Conservation (phyloP, 83 land plant genomes). For the Diphasiastrum complanatum region DNA sequence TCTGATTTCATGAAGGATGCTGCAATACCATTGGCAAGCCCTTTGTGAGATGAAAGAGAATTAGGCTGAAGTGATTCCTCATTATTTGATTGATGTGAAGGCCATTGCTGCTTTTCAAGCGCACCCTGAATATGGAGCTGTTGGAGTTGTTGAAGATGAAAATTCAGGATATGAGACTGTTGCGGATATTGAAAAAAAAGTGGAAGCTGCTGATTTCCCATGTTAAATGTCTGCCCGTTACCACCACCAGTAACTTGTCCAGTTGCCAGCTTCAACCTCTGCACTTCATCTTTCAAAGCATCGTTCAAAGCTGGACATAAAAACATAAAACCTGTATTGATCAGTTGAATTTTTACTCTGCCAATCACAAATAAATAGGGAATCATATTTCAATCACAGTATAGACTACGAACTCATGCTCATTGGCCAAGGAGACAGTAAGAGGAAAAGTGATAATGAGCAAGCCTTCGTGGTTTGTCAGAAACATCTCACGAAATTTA, state of each 20-base stretch:
- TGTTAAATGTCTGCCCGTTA: background rate
- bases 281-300: constrained; percentile 14
- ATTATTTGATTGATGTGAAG: background rate
- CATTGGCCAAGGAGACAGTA: no score
- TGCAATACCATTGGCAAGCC: no score
- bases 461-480: no score
- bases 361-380: no score
- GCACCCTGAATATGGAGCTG: constrained; percentile 1
- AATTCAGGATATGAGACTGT: background rate
- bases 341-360: no score
- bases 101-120: background rate
- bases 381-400: no score
- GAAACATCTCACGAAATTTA: no score
- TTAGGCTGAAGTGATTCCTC: background rate
- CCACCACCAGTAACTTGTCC: constrained; percentile 1
- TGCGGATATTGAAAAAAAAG: background rate
- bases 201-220: background rate
- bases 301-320: constrained; percentile 15
- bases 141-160: constrained; percentile 4
- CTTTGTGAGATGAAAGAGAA: background rate
- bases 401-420: no score
- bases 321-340: no score
- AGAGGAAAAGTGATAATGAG: no score
- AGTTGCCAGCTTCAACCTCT: constrained; percentile 12
- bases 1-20: constrained; percentile 7